Base-by-base conservation (phyloP, 2,329 filamentous ascomycete genomes). In the Trichoderma asperellum region DNA sequence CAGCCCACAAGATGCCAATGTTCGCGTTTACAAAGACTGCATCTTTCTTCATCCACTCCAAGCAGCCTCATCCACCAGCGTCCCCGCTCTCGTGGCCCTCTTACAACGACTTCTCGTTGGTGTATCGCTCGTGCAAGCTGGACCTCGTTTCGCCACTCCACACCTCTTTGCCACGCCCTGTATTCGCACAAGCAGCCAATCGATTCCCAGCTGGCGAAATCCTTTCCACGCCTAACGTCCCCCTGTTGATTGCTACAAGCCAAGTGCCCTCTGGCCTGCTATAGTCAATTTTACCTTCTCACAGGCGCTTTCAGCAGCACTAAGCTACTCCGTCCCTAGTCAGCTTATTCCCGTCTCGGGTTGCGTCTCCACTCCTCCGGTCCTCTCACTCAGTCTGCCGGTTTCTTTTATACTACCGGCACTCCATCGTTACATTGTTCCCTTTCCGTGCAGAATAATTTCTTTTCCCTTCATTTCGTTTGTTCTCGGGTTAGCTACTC, bases 321-420 rank as follows among this genome's bases (percentile, higher is more conserved):
- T 70, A 60, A 47, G n/a, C 62, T 66, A 18, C 64, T 67, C 40
- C 64, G 29, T 67, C 11, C 64, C 69, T 65, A 72, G 72, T 72
- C 72, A 70, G 72, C 73, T 72, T 72, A 67, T 67, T 59, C 64
- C 64, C 64, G 64, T 59, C 64, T 67, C 64, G 64, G 65, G 43
- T 61, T 68, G 53, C 29, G 43, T 60, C 27, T 65, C 71, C 70
- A 71, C 70, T 66, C 68, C 61, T 70, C 68, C 66, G 52, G 56
- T 63, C 63, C 58, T 62, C 70, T 55, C 24, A 14, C 47, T 49
- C 56, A 60, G 52, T 47, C 57, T 63, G 68, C 68, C 68, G 49
- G 68, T 70, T 55, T 57, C 56, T 68, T 43, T 64, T 63, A 57
- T 70, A 68, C 58, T 68, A 64, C 65, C 47, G 57, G 65, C 37